A percentile compares a stretch with the other conserved stretches of the same genome.
These are phyloP conservation scores for Hypoxylon fragiforme DNA, from an alignment of 495 filamentous ascomycete genomes.

Conservation along the genomic window DNA sequence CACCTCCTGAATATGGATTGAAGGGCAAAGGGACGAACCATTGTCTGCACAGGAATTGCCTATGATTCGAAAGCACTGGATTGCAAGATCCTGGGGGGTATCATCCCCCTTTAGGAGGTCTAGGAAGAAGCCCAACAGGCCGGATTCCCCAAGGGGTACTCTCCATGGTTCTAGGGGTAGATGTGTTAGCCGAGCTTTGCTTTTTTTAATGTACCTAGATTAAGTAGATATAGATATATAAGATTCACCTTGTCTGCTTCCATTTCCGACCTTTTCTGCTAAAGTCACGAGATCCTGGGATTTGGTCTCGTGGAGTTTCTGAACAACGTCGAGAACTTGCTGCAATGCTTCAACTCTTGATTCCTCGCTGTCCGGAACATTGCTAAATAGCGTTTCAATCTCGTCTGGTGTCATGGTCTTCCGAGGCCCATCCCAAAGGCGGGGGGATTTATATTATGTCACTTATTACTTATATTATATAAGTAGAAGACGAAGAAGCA, in stretches of 20 bases:
- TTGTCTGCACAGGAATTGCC: slow-evolving; percentile 84
- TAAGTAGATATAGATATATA: too few species aligned
- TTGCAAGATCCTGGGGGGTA: slow-evolving; percentile 38
- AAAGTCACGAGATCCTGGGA: slow-evolving; percentile 50
- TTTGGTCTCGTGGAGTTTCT: slow-evolving; percentile 39
- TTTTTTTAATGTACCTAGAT: not conserved
- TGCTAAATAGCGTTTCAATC: slow-evolving; percentile 24
- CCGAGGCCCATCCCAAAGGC: slow-evolving; percentile 10
- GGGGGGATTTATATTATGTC: not conserved
- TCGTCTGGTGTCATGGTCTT: slow-evolving; percentile 26
- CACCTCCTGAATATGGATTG: not conserved
- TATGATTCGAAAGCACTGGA: slow-evolving; percentile 67
- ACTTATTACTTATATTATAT: too few species aligned
- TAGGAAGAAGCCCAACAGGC: slow-evolving; percentile 69
- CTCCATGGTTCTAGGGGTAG: slow-evolving; percentile 60
- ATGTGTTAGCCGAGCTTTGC: not conserved
- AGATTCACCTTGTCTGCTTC: slow-evolving; percentile 69
- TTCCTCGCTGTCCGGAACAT: slow-evolving; percentile 23
- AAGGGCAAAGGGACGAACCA: slow-evolving; percentile 47
- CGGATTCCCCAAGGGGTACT: slow-evolving; percentile 65
- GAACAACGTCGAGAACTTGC: slow-evolving; percentile 30
- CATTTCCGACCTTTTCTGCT: slow-evolving; percentile 65
- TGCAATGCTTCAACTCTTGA: slow-evolving; percentile 31
- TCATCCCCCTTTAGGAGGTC: slow-evolving; percentile 50
- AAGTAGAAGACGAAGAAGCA: too few species aligned